These are phyloP conservation scores for Lichtheimia corymbifera DNA, from an alignment of 371 early-diverging fungal genomes.

Conservation along the genomic window DNA sequence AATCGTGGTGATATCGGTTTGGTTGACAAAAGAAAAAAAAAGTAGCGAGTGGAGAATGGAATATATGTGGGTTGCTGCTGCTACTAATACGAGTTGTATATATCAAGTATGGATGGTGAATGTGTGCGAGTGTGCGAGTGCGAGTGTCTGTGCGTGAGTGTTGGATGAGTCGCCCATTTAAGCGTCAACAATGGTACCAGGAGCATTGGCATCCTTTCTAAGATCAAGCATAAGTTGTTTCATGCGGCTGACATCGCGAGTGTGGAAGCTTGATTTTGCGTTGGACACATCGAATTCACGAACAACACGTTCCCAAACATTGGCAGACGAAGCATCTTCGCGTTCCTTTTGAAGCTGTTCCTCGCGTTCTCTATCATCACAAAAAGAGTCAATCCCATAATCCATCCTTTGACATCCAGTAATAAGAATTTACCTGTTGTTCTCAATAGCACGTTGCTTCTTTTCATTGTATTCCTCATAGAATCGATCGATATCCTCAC, in stretches of 20 bases:
- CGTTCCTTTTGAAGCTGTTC: conserved; percentile 49
- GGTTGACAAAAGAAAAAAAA: no score
- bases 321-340: conserved; percentile 66
- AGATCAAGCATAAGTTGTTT: conserved; percentile 83
- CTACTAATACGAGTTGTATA: no score
- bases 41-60: no score
- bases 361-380: conserved; percentile 51
- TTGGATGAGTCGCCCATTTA: conserved; percentile 14
- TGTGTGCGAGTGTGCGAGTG: no score
- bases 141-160: conserved; percentile 17
- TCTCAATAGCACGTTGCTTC: conserved; percentile 74
- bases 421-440: conserved; percentile 63
- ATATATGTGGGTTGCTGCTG: no score
- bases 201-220: conserved; percentile 78
- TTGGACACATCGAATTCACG: conserved; percentile 65
- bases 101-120: no score
- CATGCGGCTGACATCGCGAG: conserved; percentile 76
- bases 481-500: conserved; percentile 85
- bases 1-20: no score
- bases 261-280: conserved; percentile 39
- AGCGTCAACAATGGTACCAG: conserved; percentile 61
- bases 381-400: neutral
- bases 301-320: conserved; percentile 76
- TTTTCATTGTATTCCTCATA: conserved; percentile 95
- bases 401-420: neutral